phyloP scores from a whole-genome alignment of 2,329 filamentous ascomycete genomes.

The Talaromyces amestolkiae region DNA sequence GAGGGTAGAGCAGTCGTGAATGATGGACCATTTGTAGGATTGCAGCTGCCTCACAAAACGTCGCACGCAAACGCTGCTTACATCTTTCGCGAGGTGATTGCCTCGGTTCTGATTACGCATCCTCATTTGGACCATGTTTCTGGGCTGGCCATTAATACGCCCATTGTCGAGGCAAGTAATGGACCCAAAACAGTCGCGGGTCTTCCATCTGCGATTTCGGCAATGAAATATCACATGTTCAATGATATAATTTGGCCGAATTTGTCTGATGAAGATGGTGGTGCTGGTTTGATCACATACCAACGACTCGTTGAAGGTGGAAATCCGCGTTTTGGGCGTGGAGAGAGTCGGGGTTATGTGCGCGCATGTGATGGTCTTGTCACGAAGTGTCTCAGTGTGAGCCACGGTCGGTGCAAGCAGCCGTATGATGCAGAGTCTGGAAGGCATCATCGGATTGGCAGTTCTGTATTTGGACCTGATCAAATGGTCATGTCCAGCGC shows the following conservation, averaged over 20 bases:
- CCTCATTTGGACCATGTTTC: conserved; percentile 95
- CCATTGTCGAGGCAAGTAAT: conserved; percentile 72
- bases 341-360: conserved; percentile 76
- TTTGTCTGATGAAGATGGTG: conserved; percentile 90
- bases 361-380: conserved; percentile 84
- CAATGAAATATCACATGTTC: conserved; percentile 92
- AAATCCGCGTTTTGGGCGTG: conserved; percentile 77
- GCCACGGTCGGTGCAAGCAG: conserved; percentile 85
- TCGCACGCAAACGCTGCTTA: conserved; percentile 76
- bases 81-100: conserved; percentile 74
- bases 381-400: conserved; percentile 83
- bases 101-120: conserved; percentile 89
- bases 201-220: conserved; percentile 82
- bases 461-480: conserved; percentile 44
- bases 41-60: conserved; percentile 65
- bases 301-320: conserved; percentile 85
- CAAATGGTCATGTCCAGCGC: conserved; percentile 46
- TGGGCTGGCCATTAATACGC: conserved; percentile 90
- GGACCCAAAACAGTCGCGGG: conserved; percentile 81
- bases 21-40: conserved; percentile 75
- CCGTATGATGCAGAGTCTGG: conserved; percentile 50
- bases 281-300: conserved; percentile 88
- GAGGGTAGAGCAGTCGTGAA: conserved; percentile 32
- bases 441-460: conserved; percentile 60
- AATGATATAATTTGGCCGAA: conserved; percentile 99